Base-by-base conservation (phyloP, 2,329 filamentous ascomycete species). In the Colletotrichum liriopes region DNA sequence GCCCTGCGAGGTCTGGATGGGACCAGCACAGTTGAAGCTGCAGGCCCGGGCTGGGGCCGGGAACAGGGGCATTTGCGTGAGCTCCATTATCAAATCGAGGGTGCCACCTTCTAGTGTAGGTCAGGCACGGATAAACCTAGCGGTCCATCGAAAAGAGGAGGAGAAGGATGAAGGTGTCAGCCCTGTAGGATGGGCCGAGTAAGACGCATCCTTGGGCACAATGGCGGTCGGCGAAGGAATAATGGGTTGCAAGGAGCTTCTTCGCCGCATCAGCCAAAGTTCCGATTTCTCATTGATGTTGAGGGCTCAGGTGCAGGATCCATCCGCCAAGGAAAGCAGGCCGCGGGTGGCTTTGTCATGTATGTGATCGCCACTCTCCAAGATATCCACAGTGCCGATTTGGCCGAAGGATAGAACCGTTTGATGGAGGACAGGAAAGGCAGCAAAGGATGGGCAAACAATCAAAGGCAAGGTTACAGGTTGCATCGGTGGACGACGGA, bases 21-120 rank as follows among this genome's bases (percentile, higher is more conserved):
- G 43, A 67, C 67, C 71, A 73, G 62, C 61, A 51, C 61, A 71
- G 54, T 64, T 72, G 59, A 20, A 47, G 26, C 29, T 52, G 43
- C 61, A 60, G 65, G 47, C 47, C 59, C 45, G 32, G 65, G 3
- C 59, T 45, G n/a, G 47, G 39, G 60, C 65, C 26, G 66, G 47
- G 51, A 60, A 65, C 59, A 32, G 2, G 65, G 65, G 45, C 18
- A 45, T 41, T 20, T 14, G 56, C 26, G 23, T 43, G 32, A 49
- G 63, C 55, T 66, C 49, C 67, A 67, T 51, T 23, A 26, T 67
- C 39, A 41, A 67, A 4, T 41, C 39, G 39, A 41, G 39, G 41
- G 6, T 32, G 51, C 55, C 41, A 45, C 45, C 47, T 60, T 45
- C 29, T 56, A 61, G 62, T 45, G n/a, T 56, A 61, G 62, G 32